A percentile compares a stretch with the other conserved stretches of the same genome.
These are phyloP conservation scores for Saturnispora serradocipensis DNA, from an alignment of 805 yeast species.

Conservation along the genomic window DNA sequence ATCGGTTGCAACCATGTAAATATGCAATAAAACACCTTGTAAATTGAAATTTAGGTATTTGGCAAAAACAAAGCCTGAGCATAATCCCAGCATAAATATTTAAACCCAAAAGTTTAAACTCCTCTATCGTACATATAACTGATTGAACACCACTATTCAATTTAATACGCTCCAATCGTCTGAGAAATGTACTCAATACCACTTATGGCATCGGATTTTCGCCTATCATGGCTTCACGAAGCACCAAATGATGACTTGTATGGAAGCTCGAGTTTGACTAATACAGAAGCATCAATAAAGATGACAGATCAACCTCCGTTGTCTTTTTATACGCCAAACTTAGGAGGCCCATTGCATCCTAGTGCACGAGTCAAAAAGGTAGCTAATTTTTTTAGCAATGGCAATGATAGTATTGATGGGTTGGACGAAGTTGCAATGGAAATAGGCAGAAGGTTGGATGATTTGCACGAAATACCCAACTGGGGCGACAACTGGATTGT, in stretches of 20 bases:
- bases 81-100: too few relatives aligned
- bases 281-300: not conserved
- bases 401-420: constrained; percentile 4
- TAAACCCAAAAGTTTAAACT: not conserved
- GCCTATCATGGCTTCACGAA: constrained; percentile 2
- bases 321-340: constrained; percentile 7
- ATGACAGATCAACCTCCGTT: constrained; percentile 10
- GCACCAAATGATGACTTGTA: constrained; percentile 2
- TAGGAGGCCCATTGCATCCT: constrained; percentile 7
- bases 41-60: too few relatives aligned
- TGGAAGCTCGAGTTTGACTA: not conserved
- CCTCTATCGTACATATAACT: not conserved
- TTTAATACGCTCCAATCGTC: not conserved
- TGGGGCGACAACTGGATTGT: constrained; percentile 24
- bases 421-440: constrained; percentile 12
- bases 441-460: constrained; percentile 10
- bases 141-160: not conserved
- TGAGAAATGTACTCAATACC: not conserved
- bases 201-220: constrained; percentile 2
- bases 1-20: too few relatives aligned
- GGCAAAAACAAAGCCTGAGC: too few relatives aligned
- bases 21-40: too few relatives aligned
- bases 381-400: not conserved
- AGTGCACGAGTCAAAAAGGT: constrained; percentile 1
- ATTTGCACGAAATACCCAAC: constrained; percentile 5